Evolutionary conservation across 2,329 filamentous ascomycete species (phyloP).

Genomic region (Dactylella cylindrospora): DNA sequence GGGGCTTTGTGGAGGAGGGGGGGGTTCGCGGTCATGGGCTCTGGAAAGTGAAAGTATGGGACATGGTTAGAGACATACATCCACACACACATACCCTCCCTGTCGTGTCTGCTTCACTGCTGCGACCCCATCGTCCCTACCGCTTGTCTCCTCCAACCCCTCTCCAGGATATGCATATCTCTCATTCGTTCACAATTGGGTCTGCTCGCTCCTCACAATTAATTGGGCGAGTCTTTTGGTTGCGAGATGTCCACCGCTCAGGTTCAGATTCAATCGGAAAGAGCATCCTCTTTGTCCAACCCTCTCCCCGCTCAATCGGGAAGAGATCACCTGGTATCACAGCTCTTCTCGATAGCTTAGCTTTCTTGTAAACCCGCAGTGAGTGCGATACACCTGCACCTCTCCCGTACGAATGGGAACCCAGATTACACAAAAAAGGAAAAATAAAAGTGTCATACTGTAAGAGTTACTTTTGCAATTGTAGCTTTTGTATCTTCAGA

Average conservation of each 20-base stretch:
- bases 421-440: not conserved
- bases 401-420: conserved; percentile 26
- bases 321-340: conserved; percentile 37
- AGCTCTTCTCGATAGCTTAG: conserved; percentile 2
- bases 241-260: too few species aligned
- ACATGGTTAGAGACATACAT: too few species aligned
- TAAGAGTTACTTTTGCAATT: conserved; percentile 8
- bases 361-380: not conserved
- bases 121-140: not conserved
- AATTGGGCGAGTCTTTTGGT: too few species aligned
- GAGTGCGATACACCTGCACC: not conserved
- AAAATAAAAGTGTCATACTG: conserved; percentile 6
- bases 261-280: too few species aligned
- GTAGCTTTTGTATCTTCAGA: conserved; percentile 13
- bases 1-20: not conserved
- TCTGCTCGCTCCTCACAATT: not conserved
- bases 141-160: not conserved
- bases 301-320: conserved; percentile 35
- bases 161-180: not conserved
- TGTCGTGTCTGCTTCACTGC: too few species aligned
- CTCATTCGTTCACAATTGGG: conserved; percentile 1
- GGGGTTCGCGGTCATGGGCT: conserved; percentile 8
- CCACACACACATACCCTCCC: too few species aligned
- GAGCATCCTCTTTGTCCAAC: too few species aligned
- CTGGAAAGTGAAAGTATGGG: too few species aligned